These are phyloP conservation scores for Kappamyces sp. DNA, from an alignment of 192 early-diverging fungal species.

Conservation along the genomic window DNA sequence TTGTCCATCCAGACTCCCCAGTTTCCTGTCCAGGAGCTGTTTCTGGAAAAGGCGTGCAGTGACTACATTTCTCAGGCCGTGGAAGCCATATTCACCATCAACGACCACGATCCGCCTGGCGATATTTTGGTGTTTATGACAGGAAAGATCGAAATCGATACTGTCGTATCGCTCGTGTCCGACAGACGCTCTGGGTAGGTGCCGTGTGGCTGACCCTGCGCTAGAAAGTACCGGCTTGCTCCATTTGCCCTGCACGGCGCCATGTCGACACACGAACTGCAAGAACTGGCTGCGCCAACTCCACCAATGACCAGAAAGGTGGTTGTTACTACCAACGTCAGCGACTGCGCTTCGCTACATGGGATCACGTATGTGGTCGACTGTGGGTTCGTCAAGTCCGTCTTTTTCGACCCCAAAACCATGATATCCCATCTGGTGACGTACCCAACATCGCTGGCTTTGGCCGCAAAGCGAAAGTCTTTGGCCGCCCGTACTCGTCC, in stretches of 20 bases:
- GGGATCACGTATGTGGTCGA: constrained; percentile 75
- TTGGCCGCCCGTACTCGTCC: constrained; percentile 43
- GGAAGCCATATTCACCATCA: constrained; percentile 70
- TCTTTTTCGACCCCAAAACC: background rate
- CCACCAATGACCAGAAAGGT: constrained; percentile 64
- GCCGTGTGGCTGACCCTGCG: constrained; percentile 18
- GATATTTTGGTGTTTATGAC: constrained; percentile 35
- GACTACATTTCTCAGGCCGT: constrained; percentile 64
- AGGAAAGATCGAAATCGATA: constrained; percentile 71
- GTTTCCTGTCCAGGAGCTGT: constrained; percentile 40
- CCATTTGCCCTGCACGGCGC: constrained; percentile 67
- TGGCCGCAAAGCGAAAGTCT: constrained; percentile 40
- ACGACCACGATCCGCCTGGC: constrained; percentile 54
- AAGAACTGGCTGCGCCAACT: constrained; percentile 56
- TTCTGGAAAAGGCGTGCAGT: constrained; percentile 46
- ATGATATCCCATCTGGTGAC: constrained; percentile 33
- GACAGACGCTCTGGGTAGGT: constrained; percentile 46
- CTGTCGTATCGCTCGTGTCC: constrained; percentile 49
- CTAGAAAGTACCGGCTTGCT: background rate
- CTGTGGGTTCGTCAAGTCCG: constrained; percentile 65
- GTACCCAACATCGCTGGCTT: constrained; percentile 37
- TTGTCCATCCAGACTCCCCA: constrained; percentile 17
- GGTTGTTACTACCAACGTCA: constrained; percentile 79
- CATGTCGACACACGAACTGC: constrained; percentile 58
- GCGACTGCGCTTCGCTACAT: constrained; percentile 73